Evolutionary conservation across 129 eudicot species (phyloP).

Genomic region (Flaveria sonorensis): DNA sequence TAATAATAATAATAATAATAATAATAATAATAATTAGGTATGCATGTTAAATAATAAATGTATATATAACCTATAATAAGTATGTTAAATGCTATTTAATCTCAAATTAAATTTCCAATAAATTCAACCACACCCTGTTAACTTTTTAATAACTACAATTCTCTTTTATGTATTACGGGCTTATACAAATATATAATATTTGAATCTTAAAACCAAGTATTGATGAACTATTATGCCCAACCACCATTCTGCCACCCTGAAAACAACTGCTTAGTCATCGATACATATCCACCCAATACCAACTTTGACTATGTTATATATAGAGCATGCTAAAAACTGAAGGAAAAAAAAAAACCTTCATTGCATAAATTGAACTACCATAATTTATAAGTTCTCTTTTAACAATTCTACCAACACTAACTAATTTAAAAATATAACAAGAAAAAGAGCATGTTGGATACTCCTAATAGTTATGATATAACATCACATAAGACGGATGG

Average conservation of each 20-base stretch:
- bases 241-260: slow-evolving; percentile 1
- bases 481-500: too few species aligned
- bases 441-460: too few species aligned
- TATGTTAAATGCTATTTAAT: slow-evolving; percentile 12
- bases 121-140: background rate
- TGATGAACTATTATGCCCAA: slow-evolving; percentile 8
- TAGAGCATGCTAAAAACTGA: background rate
- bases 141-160: slow-evolving; percentile 7
- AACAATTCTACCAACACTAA: background rate
- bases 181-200: background rate
- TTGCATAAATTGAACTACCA: background rate
- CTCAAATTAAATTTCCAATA: slow-evolving; percentile 17
- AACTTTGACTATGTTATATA: background rate
- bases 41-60: background rate
- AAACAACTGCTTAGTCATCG: background rate
- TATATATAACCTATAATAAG: background rate
- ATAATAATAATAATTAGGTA: background rate
- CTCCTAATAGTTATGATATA: too few species aligned
- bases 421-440: too few species aligned
- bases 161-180: slow-evolving; percentile 1
- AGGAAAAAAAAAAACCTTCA: background rate
- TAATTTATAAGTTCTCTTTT: background rate
- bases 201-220: background rate
- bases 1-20: too few species aligned
- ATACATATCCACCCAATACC: slow-evolving; percentile 9